phyloP scores from a whole-genome alignment of 1,284 basidiomycete genomes.

The Apiotrichum porosum region DNA sequence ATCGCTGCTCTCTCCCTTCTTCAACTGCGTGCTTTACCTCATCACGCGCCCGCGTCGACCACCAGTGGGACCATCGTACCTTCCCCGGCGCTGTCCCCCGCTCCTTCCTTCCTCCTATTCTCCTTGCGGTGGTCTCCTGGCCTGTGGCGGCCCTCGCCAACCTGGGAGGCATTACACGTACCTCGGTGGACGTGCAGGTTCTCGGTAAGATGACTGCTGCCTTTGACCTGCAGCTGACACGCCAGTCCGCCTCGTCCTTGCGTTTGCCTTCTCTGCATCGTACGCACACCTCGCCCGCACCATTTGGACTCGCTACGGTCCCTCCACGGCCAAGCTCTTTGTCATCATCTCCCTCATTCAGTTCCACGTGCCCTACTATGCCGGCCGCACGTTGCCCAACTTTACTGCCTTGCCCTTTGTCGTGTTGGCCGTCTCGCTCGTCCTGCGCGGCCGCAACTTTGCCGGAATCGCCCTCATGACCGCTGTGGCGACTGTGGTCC shows the following conservation, averaged over 20 bases:
- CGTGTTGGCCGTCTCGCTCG: slow-evolving; percentile 22
- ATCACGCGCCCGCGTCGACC: no score
- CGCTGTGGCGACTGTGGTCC: slow-evolving; percentile 66
- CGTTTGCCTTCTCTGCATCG: slow-evolving; percentile 58
- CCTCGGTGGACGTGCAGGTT: slow-evolving; percentile 56
- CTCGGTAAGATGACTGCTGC: slow-evolving; percentile 52
- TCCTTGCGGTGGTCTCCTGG: slow-evolving; percentile 30
- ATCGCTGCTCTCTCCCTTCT: not conserved
- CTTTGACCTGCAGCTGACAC: not conserved
- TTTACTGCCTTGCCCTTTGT: slow-evolving; percentile 75
- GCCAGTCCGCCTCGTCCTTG: slow-evolving; percentile 70
- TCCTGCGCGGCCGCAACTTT: slow-evolving; percentile 21
- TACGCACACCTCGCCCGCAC: slow-evolving; percentile 61
- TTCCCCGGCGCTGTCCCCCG: slow-evolving; percentile 89
- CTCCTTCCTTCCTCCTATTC: slow-evolving; percentile 63
- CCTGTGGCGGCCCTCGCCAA: slow-evolving; percentile 20
- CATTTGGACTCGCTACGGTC: slow-evolving; percentile 61
- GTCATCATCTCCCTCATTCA: slow-evolving; percentile 68
- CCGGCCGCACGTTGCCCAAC: slow-evolving; percentile 87
- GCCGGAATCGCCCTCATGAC: slow-evolving; percentile 54
- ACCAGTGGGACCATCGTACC: slow-evolving; percentile 81
- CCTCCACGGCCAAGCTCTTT: slow-evolving; percentile 58
- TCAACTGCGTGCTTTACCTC: not conserved
- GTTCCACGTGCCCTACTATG: slow-evolving; percentile 91
- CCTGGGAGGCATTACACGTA: slow-evolving; percentile 12